phyloP scores from a whole-genome alignment of 208 protist genomes.

The Balamuthia mandrillaris region DNA sequence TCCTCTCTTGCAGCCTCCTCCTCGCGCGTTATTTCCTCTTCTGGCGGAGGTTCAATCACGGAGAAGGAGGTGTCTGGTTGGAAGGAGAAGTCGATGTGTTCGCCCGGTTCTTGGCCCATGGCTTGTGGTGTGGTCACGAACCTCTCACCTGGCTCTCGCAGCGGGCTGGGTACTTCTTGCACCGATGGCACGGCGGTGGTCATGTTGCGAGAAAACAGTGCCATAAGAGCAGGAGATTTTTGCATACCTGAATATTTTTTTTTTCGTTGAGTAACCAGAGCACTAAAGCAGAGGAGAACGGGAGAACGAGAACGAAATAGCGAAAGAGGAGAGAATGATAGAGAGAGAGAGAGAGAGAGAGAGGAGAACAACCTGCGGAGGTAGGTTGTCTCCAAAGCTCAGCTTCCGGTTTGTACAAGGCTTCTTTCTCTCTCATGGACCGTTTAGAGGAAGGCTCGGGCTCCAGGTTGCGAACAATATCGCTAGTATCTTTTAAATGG shows the following conservation, averaged over 20 bases:
- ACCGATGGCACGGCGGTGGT: not conserved
- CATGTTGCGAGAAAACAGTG: slow-evolving; percentile 17
- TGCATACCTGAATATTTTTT: no score
- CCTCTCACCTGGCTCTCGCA: no score
- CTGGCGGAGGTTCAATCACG: no score
- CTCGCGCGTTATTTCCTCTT: no score
- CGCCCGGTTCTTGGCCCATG: no score
- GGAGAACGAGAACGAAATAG: no score
- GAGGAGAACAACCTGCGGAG: not conserved
- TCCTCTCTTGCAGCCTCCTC: no score
- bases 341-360: not conserved
- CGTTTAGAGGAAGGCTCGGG: slow-evolving; percentile 37
- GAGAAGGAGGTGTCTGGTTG: not conserved
- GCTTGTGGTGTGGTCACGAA: no score
- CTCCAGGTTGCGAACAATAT: slow-evolving; percentile 42
- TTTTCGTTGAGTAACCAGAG: no score
- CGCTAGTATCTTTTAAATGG: not conserved
- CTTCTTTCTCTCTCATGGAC: slow-evolving; percentile 40
- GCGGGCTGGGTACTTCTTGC: no score
- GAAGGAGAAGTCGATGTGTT: no score
- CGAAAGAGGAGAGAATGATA: not conserved
- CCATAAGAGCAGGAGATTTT: slow-evolving; percentile 1
- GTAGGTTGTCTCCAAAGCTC: slow-evolving; percentile 8
- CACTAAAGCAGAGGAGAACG: no score
- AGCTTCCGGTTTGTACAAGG: not conserved